These are phyloP conservation scores for Colletotrichum lentis DNA, from an alignment of 2,329 filamentous ascomycete species.

Conservation along the genomic window DNA sequence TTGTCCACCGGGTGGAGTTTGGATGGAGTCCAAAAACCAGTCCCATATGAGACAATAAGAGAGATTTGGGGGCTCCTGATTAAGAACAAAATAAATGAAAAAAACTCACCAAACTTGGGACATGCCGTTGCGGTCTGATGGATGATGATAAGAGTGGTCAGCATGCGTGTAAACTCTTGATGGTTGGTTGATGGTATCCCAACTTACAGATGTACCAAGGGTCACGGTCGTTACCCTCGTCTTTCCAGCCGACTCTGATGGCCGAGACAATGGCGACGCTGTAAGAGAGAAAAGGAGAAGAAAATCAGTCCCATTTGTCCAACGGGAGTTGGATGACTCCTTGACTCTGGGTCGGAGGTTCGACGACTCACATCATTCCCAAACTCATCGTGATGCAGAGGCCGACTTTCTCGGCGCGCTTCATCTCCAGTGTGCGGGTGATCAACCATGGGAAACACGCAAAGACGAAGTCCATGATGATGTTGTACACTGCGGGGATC, in stretches of 20 bases:
- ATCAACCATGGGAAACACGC: conserved; percentile 46
- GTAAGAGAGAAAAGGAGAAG: background rate
- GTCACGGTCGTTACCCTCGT: conserved; percentile 55
- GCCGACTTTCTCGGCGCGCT: conserved; percentile 43
- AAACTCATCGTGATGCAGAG: conserved; percentile 43
- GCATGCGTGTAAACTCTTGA: background rate
- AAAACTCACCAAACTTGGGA: conserved; percentile 53
- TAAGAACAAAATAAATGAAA: background rate
- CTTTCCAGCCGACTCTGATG: conserved; percentile 59
- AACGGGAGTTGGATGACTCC: too few species aligned
- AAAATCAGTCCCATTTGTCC: too few species aligned
- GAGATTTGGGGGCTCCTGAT: too few species aligned
- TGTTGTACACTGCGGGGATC: conserved; percentile 55
- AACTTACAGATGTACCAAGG: conserved; percentile 56
- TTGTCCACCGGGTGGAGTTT: background rate
- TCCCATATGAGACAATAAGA: too few species aligned
- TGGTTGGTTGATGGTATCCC: background rate
- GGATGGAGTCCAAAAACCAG: background rate
- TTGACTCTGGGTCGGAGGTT: background rate
- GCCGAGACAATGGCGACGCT: conserved; percentile 58
- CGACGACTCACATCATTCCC: conserved; percentile 52
- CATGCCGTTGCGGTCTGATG: conserved; percentile 52
- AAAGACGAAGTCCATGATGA: conserved; percentile 49
- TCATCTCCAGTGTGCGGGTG: conserved; percentile 45
- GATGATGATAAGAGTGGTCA: background rate